Evolutionary conservation across 1,284 basidiomycete species (phyloP).

Genomic region (Ustilago esculenta): DNA sequence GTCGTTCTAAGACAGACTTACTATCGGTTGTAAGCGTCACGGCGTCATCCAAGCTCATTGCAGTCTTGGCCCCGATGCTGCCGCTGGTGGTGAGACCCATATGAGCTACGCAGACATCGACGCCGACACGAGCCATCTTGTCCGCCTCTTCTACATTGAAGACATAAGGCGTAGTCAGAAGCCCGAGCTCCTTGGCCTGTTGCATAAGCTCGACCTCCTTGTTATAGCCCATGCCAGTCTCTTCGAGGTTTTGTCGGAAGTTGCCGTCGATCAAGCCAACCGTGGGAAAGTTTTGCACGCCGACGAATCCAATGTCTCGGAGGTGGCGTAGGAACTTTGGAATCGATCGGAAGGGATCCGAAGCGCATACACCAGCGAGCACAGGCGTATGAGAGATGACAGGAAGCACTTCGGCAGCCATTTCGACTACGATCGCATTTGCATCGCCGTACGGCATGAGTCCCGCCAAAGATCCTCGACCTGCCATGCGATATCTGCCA

Average conservation of each 20-base stretch:
- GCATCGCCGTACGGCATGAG: slow-evolving; percentile 51
- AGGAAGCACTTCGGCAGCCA: slow-evolving; percentile 41
- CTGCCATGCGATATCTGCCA: slow-evolving; percentile 44
- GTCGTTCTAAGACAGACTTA: slow-evolving; percentile 20
- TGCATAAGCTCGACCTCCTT: slow-evolving; percentile 42
- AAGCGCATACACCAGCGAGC: slow-evolving; percentile 40
- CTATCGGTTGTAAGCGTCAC: slow-evolving; percentile 36
- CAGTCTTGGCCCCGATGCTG: slow-evolving; percentile 41
- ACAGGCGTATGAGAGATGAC: slow-evolving; percentile 43
- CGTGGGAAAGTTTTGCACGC: slow-evolving; percentile 48
- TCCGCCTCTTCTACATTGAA: slow-evolving; percentile 39
- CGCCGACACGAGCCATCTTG: slow-evolving; percentile 35
- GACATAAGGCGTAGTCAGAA: slow-evolving; percentile 42
- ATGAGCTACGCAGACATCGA: slow-evolving; percentile 40
- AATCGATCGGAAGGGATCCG: slow-evolving; percentile 43
- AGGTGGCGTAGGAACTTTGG: slow-evolving; percentile 47
- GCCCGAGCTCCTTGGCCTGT: slow-evolving; percentile 30
- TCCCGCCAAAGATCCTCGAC: slow-evolving; percentile 37
- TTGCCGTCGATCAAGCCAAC: slow-evolving; percentile 47
- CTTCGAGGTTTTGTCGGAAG: slow-evolving; percentile 45
- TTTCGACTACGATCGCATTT: slow-evolving; percentile 42
- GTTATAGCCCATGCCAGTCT: slow-evolving; percentile 48
- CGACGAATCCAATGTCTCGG: slow-evolving; percentile 36
- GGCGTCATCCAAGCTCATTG: slow-evolving; percentile 38
- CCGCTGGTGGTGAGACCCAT: slow-evolving; percentile 44